These are phyloP conservation scores for Botrytis fabae DNA, from an alignment of 2,329 filamentous ascomycete species.

Conservation along the genomic window DNA sequence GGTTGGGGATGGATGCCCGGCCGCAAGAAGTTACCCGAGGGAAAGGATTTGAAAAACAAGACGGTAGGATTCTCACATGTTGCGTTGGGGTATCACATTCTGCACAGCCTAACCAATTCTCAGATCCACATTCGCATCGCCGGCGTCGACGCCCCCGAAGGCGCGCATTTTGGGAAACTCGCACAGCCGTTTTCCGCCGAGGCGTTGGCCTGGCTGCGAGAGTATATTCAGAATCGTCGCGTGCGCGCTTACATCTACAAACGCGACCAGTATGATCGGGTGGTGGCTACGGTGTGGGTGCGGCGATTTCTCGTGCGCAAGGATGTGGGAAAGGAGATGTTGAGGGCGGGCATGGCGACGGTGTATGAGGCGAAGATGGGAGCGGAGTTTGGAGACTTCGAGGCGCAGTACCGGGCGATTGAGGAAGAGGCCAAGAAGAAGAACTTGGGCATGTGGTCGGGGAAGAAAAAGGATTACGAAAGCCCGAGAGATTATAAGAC, in stretches of 20 bases:
- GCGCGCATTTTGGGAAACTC: constrained; percentile 86
- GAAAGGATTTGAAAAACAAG: constrained; percentile 68
- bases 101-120: neutral
- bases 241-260: constrained; percentile 83
- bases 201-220: constrained; percentile 76
- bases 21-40: constrained; percentile 64
- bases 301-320: constrained; percentile 63
- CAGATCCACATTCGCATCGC: constrained; percentile 88
- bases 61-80: constrained; percentile 59
- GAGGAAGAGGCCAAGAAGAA: constrained; percentile 66
- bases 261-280: constrained; percentile 87
- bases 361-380: constrained; percentile 92
- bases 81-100: neutral
- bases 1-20: constrained; percentile 90
- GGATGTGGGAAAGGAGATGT: constrained; percentile 88
- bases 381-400: constrained; percentile 76
- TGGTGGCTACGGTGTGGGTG: constrained; percentile 82
- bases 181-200: constrained; percentile 83
- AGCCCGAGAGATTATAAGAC: constrained; percentile 87
- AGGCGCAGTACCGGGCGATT: constrained; percentile 63
- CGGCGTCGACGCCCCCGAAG: constrained; percentile 89
- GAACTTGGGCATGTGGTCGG: constrained; percentile 74
- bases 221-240: constrained; percentile 67
- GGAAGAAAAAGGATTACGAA: constrained; percentile 64
- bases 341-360: constrained; percentile 80